Base-by-base conservation (phyloP, 352 stramenopile species). In the Phytopythium vexans region DNA sequence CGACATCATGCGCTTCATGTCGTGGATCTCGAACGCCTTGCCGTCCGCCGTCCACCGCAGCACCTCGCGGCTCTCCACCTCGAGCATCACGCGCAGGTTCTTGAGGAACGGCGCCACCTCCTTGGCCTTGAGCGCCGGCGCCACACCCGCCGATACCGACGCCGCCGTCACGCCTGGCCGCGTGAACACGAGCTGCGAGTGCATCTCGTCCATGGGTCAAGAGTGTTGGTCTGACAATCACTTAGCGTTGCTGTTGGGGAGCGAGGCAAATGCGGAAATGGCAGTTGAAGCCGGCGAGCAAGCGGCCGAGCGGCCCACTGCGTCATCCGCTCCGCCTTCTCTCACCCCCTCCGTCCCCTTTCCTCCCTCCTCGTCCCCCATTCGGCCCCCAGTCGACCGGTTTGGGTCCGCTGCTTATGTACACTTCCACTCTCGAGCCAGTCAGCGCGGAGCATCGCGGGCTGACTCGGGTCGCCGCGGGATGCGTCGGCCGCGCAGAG, bases 61-160 rank as follows among this genome's bases (percentile, higher is more conserved):
- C 37, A 90, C 74, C 21, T 42, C 39, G 6, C 59, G 38, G 50
- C 50, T 66, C 64, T 91, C 81, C 8, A 44, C 52, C 46, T 88
- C 67, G 6, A 91, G 66, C 52, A 91, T 89, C 33, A 60, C 54
- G 46, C 78, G 74, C 16, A 92, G 57, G 39, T 68, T 87, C 49
- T 70, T 72, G 47, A 92, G 77, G 58, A 92, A 91, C 44, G 81
- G 81, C 44, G 81, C 77, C 37, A 88, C 68, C 41, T 88, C 75
- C 54, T 82, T 79, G 58, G 51, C 11, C 16, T 52, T 52, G 47
- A 43, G 36, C 47, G 37, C 47, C 35, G 47, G 47, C 47, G 47
- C 16, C 16, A 44, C 37, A 2, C 21, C 21, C 2, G 21, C 21
- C 47, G 47, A 42, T 8, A 36, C 35, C 35, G 36, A 21, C 15